Conservation (phyloP, 768 basidiomycete genomes). For the Dioszegia hungarica region DNA sequence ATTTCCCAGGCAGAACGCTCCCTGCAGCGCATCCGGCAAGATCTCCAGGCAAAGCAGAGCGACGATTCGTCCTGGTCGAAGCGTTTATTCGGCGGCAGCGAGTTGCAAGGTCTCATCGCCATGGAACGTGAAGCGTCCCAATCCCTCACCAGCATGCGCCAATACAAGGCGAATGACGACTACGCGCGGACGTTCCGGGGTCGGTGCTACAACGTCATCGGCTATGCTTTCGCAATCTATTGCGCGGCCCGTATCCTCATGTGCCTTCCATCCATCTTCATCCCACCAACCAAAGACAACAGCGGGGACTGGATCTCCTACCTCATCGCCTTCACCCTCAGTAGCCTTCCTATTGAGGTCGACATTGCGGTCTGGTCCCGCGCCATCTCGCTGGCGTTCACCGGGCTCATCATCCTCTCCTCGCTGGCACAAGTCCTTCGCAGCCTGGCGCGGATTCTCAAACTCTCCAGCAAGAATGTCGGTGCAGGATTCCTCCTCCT, state of each 20-base stretch:
- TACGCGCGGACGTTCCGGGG: conserved; percentile 41
- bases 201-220: conserved; percentile 38
- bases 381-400: conserved; percentile 45
- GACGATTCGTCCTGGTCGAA: conserved; percentile 9
- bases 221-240: conserved; percentile 43
- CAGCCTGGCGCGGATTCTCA: conserved; percentile 36
- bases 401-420: conserved; percentile 44
- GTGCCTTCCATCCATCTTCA: conserved; percentile 45
- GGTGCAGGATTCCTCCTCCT: conserved; percentile 45
- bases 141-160: conserved; percentile 38
- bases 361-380: conserved; percentile 42
- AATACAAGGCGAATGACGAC: conserved; percentile 37
- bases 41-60: conserved; percentile 34
- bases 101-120: conserved; percentile 38
- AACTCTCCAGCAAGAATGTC: conserved; percentile 44
- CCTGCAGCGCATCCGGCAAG: conserved; percentile 42
- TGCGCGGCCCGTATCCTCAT: conserved; percentile 44
- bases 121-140: conserved; percentile 39
- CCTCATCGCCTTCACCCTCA: conserved; percentile 39
- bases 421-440: conserved; percentile 44
- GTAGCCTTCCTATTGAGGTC: conserved; percentile 37
- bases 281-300: conserved; percentile 24
- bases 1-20: conserved; percentile 42
- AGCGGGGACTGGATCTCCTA: conserved; percentile 50
- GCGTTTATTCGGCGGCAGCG: conserved; percentile 5